Conservation (phyloP, 2,329 filamentous ascomycete species). For the Trichoderma sp. region DNA sequence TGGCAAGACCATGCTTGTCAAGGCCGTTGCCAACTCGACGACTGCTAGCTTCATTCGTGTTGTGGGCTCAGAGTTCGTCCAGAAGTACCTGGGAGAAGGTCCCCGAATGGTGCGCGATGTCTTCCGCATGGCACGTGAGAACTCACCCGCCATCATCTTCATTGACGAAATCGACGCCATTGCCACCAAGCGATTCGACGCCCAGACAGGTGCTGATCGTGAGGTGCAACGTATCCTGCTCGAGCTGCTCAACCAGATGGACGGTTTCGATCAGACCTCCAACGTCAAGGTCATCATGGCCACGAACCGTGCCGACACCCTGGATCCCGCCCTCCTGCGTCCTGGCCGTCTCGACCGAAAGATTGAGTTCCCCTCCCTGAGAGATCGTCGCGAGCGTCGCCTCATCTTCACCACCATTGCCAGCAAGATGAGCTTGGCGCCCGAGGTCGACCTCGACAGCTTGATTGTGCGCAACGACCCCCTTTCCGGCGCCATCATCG, state of each 20-base stretch:
- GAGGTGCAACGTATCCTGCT: conserved; percentile 98
- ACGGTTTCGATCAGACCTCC: conserved; percentile 97
- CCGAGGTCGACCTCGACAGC: conserved; percentile 94
- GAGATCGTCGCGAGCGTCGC: conserved; percentile 90
- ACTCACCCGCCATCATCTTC: conserved; percentile 98
- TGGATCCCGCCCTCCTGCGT: conserved; percentile 91
- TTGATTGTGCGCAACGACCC: conserved; percentile 97
- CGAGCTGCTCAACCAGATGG: conserved; percentile 98
- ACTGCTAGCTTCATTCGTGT: conserved; percentile 98
- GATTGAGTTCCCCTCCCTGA: conserved; percentile 96
- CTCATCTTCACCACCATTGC: conserved; percentile 98
- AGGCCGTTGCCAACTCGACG: conserved; percentile 97
- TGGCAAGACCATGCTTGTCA: conserved; percentile 96
- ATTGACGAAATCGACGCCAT: conserved; percentile 99
- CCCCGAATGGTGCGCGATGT: conserved; percentile 99
- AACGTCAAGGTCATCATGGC: conserved; percentile 99
- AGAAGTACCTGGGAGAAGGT: conserved; percentile 97
- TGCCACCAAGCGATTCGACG: conserved; percentile 98
- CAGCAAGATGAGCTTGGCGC: conserved; percentile 92
- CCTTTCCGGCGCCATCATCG: conserved; percentile 91
- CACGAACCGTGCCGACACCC: conserved; percentile 95
- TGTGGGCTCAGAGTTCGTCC: conserved; percentile 96
- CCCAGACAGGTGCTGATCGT: conserved; percentile 94
- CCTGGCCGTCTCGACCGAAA: conserved; percentile 95
- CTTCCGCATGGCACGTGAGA: conserved; percentile 98